Evolutionary conservation across 148 eudicot species (phyloP).

Genomic region (Chenopodium suecicum): DNA sequence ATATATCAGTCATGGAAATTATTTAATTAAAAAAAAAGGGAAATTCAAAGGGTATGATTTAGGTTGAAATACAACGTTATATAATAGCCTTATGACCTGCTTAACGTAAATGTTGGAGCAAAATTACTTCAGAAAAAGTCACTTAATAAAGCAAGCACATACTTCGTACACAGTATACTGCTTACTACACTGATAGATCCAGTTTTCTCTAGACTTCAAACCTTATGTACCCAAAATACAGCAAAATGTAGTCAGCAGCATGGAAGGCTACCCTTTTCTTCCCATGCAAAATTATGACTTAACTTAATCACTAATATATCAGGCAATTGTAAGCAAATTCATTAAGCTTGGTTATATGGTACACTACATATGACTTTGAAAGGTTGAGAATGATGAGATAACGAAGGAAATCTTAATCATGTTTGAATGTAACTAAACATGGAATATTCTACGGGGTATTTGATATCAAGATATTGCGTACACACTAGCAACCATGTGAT

Average conservation of each 20-base stretch:
- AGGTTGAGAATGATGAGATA: neutral
- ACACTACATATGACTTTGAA: neutral
- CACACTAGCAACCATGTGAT: neutral
- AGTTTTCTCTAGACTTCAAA: neutral
- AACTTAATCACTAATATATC: neutral
- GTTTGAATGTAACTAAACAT: neutral
- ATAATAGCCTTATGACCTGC: neutral
- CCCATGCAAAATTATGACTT: neutral
- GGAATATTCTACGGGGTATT: neutral
- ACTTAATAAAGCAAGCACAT: no score
- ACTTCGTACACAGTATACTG: no score
- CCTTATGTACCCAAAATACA: neutral
- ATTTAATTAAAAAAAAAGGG: no score
- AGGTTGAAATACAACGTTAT: no score
- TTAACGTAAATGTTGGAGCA: neutral
- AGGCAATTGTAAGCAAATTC: neutral
- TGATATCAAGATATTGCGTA: neutral
- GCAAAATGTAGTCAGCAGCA: neutral
- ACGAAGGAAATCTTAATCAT: neutral
- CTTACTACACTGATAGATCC: neutral
- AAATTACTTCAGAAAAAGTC: no score
- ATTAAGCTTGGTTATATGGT: neutral
- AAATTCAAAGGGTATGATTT: no score
- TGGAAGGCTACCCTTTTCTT: neutral
- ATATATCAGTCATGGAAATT: constrained; percentile 5